phyloP scores from a whole-genome alignment of 192 early-diverging fungal species.

The Coemansia sp. region DNA sequence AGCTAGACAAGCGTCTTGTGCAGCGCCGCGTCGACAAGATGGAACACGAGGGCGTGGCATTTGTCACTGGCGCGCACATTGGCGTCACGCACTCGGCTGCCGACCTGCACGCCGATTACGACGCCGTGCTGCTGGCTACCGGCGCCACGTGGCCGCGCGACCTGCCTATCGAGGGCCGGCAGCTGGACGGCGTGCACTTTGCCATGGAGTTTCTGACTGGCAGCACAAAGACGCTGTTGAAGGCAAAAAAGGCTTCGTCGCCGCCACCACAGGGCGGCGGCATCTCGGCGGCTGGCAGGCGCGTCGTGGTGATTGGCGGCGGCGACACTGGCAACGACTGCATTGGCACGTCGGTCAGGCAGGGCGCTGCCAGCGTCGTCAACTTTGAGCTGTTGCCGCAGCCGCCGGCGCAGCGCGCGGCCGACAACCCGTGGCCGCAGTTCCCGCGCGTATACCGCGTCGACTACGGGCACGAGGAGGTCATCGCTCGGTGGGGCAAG shows the following conservation, averaged over 20 bases:
- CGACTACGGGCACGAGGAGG: conserved; percentile 96
- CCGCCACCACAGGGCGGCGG: no score
- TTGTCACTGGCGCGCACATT: conserved; percentile 84
- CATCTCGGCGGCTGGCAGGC: conserved; percentile 83
- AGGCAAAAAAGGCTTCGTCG: conserved; percentile 68
- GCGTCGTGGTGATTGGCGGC: conserved; percentile 96
- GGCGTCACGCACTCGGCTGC: conserved; percentile 76
- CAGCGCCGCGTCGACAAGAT: conserved; percentile 91
- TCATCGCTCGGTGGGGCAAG: conserved; percentile 77
- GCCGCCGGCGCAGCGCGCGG: conserved; percentile 75
- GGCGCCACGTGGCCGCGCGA: conserved; percentile 99
- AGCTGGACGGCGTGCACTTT: conserved; percentile 89
- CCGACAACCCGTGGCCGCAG: conserved; percentile 97
- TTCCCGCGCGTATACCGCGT: conserved; percentile 93
- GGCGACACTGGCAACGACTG: conserved; percentile 98
- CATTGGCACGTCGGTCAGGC: conserved; percentile 88
- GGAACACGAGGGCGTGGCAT: conserved; percentile 88
- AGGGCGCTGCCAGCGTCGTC: conserved; percentile 81
- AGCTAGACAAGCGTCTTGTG: conserved; percentile 95
- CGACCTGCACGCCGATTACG: conserved; percentile 63
- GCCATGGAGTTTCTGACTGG: conserved; percentile 96
- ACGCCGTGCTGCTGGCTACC: conserved; percentile 83
- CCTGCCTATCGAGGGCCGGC: conserved; percentile 80
- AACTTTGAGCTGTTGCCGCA: conserved; percentile 98
- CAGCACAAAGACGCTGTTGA: conserved; percentile 83